Percentiles rank a stretch among this genome's conserved stretches.
Evolutionary conservation across 2,329 filamentous ascomycete species (phyloP).

Genomic region (Aspergillus calidoustus): DNA sequence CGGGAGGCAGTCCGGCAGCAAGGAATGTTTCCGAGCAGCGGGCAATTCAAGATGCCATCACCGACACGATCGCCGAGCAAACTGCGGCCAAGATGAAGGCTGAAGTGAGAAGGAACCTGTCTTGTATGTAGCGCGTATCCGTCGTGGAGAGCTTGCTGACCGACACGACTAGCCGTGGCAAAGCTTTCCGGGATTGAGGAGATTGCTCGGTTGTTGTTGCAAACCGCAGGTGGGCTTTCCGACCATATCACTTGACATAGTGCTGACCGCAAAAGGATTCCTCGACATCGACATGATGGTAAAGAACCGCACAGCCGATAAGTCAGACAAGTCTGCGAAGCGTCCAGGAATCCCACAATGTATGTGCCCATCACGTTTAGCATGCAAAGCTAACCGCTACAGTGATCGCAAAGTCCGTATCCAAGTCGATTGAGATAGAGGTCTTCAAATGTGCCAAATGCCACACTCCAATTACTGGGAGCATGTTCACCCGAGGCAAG

Average conservation of each 20-base stretch:
- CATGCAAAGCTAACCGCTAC: neutral
- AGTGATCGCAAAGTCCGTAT: neutral
- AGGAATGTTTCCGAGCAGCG: neutral
- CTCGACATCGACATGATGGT: constrained; percentile 48
- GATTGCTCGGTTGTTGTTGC: constrained; percentile 38
- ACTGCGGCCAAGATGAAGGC: constrained; percentile 2
- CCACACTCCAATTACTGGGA: constrained; percentile 30
- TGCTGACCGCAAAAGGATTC: constrained; percentile 27
- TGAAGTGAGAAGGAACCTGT: neutral
- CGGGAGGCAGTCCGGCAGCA: neutral
- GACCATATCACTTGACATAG: neutral
- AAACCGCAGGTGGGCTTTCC: constrained; percentile 27
- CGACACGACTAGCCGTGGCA: neutral
- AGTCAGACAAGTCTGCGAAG: constrained; percentile 21
- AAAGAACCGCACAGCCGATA: constrained; percentile 35
- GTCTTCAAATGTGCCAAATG: constrained; percentile 24
- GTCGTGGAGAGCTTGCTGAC: neutral
- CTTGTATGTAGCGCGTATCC: neutral
- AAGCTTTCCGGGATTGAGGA: constrained; percentile 18
- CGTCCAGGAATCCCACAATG: constrained; percentile 29
- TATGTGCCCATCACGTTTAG: neutral
- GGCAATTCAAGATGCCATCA: neutral
- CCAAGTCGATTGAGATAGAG: neutral
- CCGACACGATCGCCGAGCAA: constrained; percentile 11
- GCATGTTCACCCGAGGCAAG: constrained; percentile 26